Evolutionary conservation across 768 basidiomycete genomes (phyloP).

Genomic region (Lactarius indigo): DNA sequence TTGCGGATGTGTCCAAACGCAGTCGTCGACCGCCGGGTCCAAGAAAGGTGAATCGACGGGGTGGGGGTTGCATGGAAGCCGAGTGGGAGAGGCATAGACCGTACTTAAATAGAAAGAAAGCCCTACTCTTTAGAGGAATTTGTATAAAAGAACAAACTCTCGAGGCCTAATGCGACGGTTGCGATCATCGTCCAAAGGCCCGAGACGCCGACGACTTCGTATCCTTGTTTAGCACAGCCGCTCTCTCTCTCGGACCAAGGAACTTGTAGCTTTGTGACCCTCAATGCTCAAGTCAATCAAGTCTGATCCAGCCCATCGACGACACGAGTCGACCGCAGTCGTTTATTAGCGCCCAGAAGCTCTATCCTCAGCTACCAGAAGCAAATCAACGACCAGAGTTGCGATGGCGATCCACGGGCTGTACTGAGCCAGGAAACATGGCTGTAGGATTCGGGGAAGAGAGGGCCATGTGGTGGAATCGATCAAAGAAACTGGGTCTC

Average conservation of each 20-base stretch:
- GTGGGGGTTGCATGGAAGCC: neutral
- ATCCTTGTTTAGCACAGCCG: too few relatives aligned
- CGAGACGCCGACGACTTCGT: too few relatives aligned
- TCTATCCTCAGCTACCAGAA: neutral
- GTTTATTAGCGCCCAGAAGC: neutral
- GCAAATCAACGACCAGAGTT: neutral
- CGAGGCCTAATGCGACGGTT: too few relatives aligned
- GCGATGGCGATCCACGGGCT: slow-evolving; percentile 2
- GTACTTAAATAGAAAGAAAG: neutral
- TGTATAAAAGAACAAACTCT: too few relatives aligned
- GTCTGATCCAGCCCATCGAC: neutral
- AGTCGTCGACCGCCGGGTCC: neutral
- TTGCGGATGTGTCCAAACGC: neutral
- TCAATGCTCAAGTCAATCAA: neutral
- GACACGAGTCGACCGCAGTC: neutral
- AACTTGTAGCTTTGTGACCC: neutral
- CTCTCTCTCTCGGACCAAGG: too few relatives aligned
- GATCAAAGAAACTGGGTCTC: neutral
- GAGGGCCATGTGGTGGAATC: neutral
- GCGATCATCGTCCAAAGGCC: too few relatives aligned
- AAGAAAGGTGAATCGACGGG: neutral
- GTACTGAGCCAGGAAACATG: too few relatives aligned
- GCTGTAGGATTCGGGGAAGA: neutral
- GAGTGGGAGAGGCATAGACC: neutral
- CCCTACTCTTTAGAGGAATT: too few relatives aligned